Percentiles rank a stretch among this genome's conserved stretches.
These are phyloP conservation scores for Clausena lansium DNA, from an alignment of 345 rosid species.

Conservation along the genomic window DNA sequence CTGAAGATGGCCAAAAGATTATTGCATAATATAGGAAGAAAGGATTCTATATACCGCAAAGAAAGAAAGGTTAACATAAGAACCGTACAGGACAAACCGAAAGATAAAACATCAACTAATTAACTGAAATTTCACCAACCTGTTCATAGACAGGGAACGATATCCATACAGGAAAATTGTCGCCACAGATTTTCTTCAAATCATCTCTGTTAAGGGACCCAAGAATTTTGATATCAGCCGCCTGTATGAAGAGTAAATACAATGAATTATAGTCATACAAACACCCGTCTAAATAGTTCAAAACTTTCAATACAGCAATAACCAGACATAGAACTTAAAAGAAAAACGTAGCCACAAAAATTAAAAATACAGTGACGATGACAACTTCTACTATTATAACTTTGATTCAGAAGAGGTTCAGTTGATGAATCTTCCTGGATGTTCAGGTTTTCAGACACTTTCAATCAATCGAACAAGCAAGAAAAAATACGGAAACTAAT, in stretches of 20 bases:
- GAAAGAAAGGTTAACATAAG: not conserved
- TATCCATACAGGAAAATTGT: constrained; percentile 95
- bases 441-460: not conserved
- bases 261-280: not conserved
- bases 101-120: not conserved
- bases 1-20: not conserved
- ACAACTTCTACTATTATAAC: not conserved
- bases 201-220: constrained; percentile 89
- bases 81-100: not conserved
- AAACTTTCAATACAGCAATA: not conserved
- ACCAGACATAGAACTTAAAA: not conserved
- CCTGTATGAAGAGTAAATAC: constrained; percentile 43
- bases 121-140: constrained; percentile 35
- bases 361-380: not conserved
- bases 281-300: not conserved
- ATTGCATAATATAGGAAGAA: not conserved
- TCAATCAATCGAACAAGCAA: not conserved
- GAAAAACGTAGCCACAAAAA: not conserved
- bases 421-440: not conserved
- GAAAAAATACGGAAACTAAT: not conserved
- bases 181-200: constrained; percentile 93
- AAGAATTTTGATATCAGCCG: constrained; percentile 89
- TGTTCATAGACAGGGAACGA: constrained; percentile 98
- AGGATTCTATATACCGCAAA: not conserved
- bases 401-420: not conserved